Evolutionary conservation across 139 green algal genomes (phyloP).

Genomic region (Chlorella sorokiniana): DNA sequence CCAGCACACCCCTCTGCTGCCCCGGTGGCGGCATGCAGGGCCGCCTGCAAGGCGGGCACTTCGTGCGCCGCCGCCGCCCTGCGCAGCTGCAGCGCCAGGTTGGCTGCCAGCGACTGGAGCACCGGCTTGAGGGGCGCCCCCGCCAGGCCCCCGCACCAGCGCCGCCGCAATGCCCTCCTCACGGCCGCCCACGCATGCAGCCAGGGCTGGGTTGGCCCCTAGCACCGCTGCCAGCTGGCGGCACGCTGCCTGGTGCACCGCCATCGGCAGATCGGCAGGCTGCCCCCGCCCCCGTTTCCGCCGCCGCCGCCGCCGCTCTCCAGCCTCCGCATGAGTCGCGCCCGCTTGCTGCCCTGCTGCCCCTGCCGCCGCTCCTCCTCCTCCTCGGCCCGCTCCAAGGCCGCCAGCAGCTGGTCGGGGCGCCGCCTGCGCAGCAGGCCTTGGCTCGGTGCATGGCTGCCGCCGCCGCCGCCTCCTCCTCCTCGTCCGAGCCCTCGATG

Average conservation of each 20-base stretch:
- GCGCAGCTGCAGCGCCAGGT: conserved; percentile 8
- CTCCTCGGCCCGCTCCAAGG: neutral
- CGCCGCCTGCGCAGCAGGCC: neutral
- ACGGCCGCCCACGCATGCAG: neutral
- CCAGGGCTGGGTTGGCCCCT: neutral
- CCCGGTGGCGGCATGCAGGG: neutral
- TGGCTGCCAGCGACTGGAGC: conserved; percentile 11
- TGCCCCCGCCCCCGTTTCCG: neutral
- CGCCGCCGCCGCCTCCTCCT: neutral
- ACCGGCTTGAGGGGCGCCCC: neutral
- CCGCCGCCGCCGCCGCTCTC: neutral
- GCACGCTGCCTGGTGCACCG: neutral
- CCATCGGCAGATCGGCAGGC: neutral
- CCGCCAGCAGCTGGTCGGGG: neutral
- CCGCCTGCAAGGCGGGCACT: neutral
- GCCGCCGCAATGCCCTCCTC: neutral
- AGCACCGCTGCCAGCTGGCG: neutral
- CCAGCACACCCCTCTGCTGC: neutral
- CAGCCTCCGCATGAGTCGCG: neutral
- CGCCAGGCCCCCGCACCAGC: neutral
- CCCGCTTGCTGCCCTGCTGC: neutral
- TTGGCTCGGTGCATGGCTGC: neutral
- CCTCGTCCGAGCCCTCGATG: neutral
- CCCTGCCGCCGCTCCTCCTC: conserved; percentile 14
- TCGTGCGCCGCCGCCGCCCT: neutral